Conservation (phyloP, 345 rosid genomes). For the Erodium maritimum region DNA sequence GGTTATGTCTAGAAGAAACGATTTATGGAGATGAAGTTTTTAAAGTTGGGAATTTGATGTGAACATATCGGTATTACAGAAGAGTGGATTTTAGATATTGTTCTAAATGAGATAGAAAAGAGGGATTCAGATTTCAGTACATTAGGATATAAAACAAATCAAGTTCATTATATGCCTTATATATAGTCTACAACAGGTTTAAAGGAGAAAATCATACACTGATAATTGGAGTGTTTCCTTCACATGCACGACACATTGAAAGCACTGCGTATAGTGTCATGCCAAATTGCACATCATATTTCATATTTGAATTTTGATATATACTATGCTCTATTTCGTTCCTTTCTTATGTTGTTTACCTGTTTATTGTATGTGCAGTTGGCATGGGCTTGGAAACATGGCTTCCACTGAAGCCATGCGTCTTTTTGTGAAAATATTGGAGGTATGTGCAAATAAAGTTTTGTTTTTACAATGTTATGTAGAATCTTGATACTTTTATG, state of each 20-base stretch:
- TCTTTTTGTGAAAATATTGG: constrained; percentile 94
- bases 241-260: too few relatives aligned
- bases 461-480: constrained; percentile 7
- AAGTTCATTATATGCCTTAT: not conserved
- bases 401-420: constrained; percentile 96
- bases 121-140: not conserved
- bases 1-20: not conserved
- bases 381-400: constrained; percentile 96
- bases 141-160: not conserved
- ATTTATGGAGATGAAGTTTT: not conserved
- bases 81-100: not conserved
- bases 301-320: not conserved
- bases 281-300: not conserved
- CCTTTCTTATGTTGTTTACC: constrained; percentile 6
- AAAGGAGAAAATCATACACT: not conserved
- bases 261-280: not conserved
- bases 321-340: not conserved
- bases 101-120: not conserved
- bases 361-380: constrained; percentile 40
- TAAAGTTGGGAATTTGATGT: not conserved
- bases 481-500: not conserved
- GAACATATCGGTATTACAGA: not conserved
- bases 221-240: not conserved
- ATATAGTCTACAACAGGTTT: not conserved
- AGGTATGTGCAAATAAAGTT: constrained; percentile 39